Conservation (phyloP, 441 rosid genomes). For the Populus hybrid region DNA sequence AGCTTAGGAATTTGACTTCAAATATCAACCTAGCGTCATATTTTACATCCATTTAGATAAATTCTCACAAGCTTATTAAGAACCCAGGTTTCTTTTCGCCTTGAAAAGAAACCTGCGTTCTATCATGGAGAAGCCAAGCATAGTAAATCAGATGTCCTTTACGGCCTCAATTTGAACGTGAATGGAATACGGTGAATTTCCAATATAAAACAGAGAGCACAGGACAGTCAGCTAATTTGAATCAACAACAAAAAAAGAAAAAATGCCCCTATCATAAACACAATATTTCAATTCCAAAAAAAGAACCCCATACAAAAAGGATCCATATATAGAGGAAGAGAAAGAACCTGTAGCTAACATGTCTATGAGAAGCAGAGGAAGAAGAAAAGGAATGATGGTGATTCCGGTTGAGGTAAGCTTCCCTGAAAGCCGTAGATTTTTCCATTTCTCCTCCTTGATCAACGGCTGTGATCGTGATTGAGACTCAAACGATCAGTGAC, state of each 20-base stretch:
- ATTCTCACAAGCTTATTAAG: not conserved
- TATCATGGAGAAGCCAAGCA: not conserved
- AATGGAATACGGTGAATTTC: not conserved
- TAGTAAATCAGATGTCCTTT: not conserved
- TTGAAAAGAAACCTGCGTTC: not conserved
- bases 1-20: not conserved
- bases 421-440: constrained; percentile 18
- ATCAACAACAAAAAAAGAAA: not conserved
- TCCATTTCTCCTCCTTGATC: constrained; percentile 24
- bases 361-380: constrained; percentile 44
- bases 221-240: not conserved
- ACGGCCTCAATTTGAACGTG: not conserved
- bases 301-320: not conserved
- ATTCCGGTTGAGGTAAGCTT: constrained; percentile 25
- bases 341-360: constrained; percentile 58
- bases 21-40: not conserved
- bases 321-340: not conserved
- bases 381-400: constrained; percentile 33
- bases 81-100: not conserved
- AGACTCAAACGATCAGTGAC: not conserved
- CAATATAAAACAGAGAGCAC: not conserved
- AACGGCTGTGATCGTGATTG: constrained; percentile 4
- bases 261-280: not conserved
- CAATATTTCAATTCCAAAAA: not conserved
- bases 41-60: not conserved